A percentile compares a stretch with the other conserved stretches of the same genome.
These are phyloP conservation scores for Nakazawaea ishiwadae DNA, from an alignment of 805 yeast species.

Conservation along the genomic window DNA sequence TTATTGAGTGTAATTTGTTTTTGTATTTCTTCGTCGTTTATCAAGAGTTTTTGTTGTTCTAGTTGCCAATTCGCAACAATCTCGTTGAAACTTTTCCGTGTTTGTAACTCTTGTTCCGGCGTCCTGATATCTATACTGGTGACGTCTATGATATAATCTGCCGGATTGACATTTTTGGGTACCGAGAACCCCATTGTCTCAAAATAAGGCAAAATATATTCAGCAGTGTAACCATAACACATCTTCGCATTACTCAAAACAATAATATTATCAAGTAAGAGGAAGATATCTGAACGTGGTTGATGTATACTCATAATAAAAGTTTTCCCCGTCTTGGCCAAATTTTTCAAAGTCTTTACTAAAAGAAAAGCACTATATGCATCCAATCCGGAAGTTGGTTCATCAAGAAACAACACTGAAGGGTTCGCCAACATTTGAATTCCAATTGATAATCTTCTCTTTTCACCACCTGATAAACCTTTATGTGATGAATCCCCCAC, in stretches of 20 bases:
- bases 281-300: slow-evolving; percentile 74
- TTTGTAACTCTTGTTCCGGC: slow-evolving; percentile 27
- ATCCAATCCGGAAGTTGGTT: slow-evolving; percentile 81
- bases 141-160: slow-evolving; percentile 54
- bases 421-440: slow-evolving; percentile 76
- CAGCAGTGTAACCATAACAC: slow-evolving; percentile 39
- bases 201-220: slow-evolving; percentile 45
- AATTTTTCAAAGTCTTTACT: slow-evolving; percentile 53
- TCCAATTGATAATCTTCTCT: slow-evolving; percentile 71
- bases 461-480: slow-evolving; percentile 83
- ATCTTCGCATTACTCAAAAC: slow-evolving; percentile 60
- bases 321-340: slow-evolving; percentile 61
- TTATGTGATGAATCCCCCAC: slow-evolving; percentile 50
- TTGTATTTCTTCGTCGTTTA: neutral
- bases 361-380: slow-evolving; percentile 68
- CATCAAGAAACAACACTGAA: slow-evolving; percentile 72
- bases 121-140: slow-evolving; percentile 52
- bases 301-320: slow-evolving; percentile 78
- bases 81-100: slow-evolving; percentile 27
- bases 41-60: slow-evolving; percentile 16
- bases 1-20: slow-evolving; percentile 13
- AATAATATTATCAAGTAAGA: slow-evolving; percentile 62
- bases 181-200: slow-evolving; percentile 35
- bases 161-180: slow-evolving; percentile 52
- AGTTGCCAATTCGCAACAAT: slow-evolving; percentile 36